phyloP scores from a whole-genome alignment of 352 stramenopile genomes.

The Phytophthora capsici region DNA sequence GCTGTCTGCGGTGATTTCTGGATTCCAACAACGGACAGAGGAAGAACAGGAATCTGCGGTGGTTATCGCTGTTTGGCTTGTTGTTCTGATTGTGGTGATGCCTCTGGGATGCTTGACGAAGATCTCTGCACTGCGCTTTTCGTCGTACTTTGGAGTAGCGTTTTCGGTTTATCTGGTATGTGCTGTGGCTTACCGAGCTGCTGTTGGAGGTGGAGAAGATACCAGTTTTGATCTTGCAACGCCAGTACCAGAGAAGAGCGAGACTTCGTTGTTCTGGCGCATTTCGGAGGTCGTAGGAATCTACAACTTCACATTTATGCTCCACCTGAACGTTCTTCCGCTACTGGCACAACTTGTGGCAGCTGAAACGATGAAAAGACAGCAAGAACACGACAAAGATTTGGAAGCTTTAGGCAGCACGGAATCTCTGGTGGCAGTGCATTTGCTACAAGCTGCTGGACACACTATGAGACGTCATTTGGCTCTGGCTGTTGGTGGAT shows the following conservation, averaged over 20 bases:
- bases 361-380: constrained; percentile 21
- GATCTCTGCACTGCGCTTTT: constrained; percentile 77
- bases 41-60: constrained; percentile 48
- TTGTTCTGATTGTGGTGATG: constrained; percentile 69
- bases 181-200: constrained; percentile 64
- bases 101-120: constrained; percentile 74
- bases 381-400: constrained; percentile 11
- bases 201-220: constrained; percentile 11
- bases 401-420: constrained; percentile 12
- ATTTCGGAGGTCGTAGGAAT: constrained; percentile 73
- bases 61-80: constrained; percentile 50
- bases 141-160: constrained; percentile 73
- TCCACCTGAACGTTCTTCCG: constrained; percentile 83
- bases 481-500: constrained; percentile 49
- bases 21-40: constrained; percentile 30
- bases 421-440: constrained; percentile 15
- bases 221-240: background rate
- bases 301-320: constrained; percentile 89
- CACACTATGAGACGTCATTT: constrained; percentile 55
- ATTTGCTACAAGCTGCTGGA: constrained; percentile 32
- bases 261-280: constrained; percentile 45
- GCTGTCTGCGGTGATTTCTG: constrained; percentile 31
- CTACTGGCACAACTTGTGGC: constrained; percentile 65
- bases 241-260: background rate
- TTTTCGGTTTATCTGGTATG: constrained; percentile 77